These are phyloP conservation scores for Gossypium raimondii DNA, from an alignment of 345 rosid genomes.

Conservation along the genomic window DNA sequence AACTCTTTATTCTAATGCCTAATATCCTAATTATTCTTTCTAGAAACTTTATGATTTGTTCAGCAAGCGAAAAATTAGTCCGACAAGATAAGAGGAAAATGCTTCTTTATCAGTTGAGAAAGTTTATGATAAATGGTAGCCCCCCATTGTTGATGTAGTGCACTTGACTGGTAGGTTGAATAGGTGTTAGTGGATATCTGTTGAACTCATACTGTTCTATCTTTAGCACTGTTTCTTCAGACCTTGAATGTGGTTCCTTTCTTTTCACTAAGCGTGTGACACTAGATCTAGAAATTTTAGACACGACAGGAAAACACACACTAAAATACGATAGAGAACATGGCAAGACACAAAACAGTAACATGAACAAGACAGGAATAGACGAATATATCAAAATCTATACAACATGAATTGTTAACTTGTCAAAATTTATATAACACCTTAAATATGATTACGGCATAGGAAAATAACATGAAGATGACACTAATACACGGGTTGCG, in stretches of 20 bases:
- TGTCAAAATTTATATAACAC: no score
- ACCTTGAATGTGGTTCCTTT: neutral
- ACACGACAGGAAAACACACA: neutral
- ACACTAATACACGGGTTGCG: neutral
- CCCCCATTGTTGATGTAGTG: neutral
- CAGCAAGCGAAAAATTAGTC: neutral
- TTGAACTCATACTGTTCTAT: neutral
- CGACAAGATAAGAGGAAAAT: neutral
- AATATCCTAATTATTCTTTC: no score
- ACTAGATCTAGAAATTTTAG: neutral
- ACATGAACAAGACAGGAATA: neutral
- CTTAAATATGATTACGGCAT: neutral
- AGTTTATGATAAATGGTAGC: neutral
- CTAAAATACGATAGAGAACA: neutral
- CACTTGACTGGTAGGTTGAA: conserved; percentile 1
- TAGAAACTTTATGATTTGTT: neutral
- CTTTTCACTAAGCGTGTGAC: neutral
- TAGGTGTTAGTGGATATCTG: conserved; percentile 7
- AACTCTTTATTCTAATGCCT: no score
- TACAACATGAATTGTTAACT: no score
- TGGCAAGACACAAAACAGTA: neutral
- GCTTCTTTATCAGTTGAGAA: neutral
- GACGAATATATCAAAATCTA: neutral
- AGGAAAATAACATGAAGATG: neutral
- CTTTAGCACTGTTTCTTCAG: neutral